Evolutionary conservation across 306 rosid genomes (phyloP).

Genomic region (Lathyrus oleraceus): DNA sequence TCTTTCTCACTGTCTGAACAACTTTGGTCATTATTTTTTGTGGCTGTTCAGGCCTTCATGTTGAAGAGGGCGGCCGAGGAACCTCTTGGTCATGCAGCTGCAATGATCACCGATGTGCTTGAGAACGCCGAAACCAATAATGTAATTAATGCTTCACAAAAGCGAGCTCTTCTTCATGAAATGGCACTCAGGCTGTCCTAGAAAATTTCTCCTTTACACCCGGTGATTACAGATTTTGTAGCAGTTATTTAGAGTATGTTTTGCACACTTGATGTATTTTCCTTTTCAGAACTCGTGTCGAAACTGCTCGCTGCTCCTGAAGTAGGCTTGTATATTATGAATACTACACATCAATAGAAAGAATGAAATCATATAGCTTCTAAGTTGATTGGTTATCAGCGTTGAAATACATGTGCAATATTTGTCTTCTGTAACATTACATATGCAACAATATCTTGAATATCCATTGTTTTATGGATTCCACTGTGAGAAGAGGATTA

Average conservation of each 20-base stretch:
- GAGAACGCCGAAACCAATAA: constrained; percentile 88
- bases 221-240: constrained; percentile 47
- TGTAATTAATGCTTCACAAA: constrained; percentile 86
- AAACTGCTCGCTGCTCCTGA: constrained; percentile 43
- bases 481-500: background rate
- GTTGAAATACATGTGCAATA: constrained; percentile 15
- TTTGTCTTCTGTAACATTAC: background rate
- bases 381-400: background rate
- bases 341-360: constrained; percentile 48
- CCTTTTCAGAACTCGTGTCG: constrained; percentile 38
- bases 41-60: constrained; percentile 85
- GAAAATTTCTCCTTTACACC: constrained; percentile 31
- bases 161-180: constrained; percentile 94
- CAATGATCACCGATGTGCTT: constrained; percentile 90
- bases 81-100: constrained; percentile 98
- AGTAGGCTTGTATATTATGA: constrained; percentile 69
- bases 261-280: constrained; percentile 39
- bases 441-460: constrained; percentile 9
- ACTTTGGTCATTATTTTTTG: constrained; percentile 9
- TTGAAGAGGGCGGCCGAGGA: constrained; percentile 88
- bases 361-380: constrained; percentile 40
- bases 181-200: constrained; percentile 88
- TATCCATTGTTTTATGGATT: constrained; percentile 23
- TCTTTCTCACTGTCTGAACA: constrained; percentile 12
- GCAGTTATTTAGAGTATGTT: constrained; percentile 31